Evolutionary conservation across 768 basidiomycete genomes (phyloP), one percentile per base, ranked within the genome.

Genomic region (Xerocomellus amylosporus): DNA sequence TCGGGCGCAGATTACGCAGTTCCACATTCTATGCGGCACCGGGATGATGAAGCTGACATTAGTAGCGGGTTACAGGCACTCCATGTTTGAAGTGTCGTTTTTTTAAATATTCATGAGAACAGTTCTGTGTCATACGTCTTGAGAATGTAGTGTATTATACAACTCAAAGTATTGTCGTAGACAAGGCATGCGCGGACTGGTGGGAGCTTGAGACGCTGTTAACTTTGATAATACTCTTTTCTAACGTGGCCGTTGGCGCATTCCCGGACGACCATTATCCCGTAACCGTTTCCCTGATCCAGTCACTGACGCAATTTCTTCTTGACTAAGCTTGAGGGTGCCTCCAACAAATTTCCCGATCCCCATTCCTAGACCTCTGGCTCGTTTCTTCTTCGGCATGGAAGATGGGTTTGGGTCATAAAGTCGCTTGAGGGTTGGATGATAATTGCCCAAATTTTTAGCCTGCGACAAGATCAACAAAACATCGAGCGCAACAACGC

Each of bases 361-460:
- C 8, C 91, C 90, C 85, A 91, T 85, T 55, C 76, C 75, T 39
- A 93, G 69, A 12, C 91, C 92, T 61, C 82, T 77, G 41, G 80
- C 75, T 56, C 89, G 75, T 56, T 79, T 85, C 58, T 72, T 75
- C 41, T 64, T 71, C 8, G 54, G 57, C 19, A 58, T 55, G 1
- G 62, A 58, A 34, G 62, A 59, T 13, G 60, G 43, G n/a, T 67
- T 66, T 6, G 73, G 65, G 34, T 80, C 80, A 62, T 85, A 90
- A 8, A 86, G 58, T 54, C 79, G 83, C 68, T 91, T 93, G 51
- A 93, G 73, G 5, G 78, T 75, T 37, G 88, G 90, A 61, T 93
- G 90, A 66, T 92, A 93, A 67, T 91, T 93, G 17, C 91, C 91
- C 56, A 89, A 58, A 58, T 88, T 80, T 71, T 92, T 93, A 6